Evolutionary conservation across 371 early-diverging fungal species (phyloP).

Genomic region (Circinella umbellata): DNA sequence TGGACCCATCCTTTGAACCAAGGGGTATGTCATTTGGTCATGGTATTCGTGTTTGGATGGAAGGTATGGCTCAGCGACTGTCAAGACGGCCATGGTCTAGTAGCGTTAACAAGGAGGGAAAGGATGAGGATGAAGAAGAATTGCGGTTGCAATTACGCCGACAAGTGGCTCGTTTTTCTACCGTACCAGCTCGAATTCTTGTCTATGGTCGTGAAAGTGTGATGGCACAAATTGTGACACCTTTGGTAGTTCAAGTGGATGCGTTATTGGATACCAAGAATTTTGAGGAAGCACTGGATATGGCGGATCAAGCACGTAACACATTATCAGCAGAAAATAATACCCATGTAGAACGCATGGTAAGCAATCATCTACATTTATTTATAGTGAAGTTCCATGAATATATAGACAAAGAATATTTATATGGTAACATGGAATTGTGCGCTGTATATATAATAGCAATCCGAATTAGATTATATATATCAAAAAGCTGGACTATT

Average conservation of each 20-base stretch:
- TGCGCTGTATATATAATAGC: conserved; percentile 20
- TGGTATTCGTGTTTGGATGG: conserved; percentile 56
- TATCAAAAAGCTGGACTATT: conserved; percentile 75
- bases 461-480: conserved; percentile 59
- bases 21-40: conserved; percentile 57
- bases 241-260: conserved; percentile 65
- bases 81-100: conserved; percentile 44
- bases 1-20: conserved; percentile 55
- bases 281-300: conserved; percentile 62
- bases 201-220: conserved; percentile 68
- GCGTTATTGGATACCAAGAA: conserved; percentile 50
- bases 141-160: conserved; percentile 26
- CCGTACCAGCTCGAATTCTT: conserved; percentile 61
- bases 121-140: conserved; percentile 34
- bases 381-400: too few species aligned
- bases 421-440: too few species aligned
- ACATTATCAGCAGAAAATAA: conserved; percentile 50
- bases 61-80: conserved; percentile 37
- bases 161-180: conserved; percentile 46
- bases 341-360: conserved; percentile 49
- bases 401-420: too few species aligned
- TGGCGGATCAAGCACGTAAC: conserved; percentile 55
- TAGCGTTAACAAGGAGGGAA: conserved; percentile 32
- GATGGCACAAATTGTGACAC: conserved; percentile 66
- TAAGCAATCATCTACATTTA: conserved; percentile 4